Evolutionary conservation across 352 stramenopile genomes (phyloP), one percentile per base, ranked within the genome.

Genomic region (Pythium periplocum): DNA sequence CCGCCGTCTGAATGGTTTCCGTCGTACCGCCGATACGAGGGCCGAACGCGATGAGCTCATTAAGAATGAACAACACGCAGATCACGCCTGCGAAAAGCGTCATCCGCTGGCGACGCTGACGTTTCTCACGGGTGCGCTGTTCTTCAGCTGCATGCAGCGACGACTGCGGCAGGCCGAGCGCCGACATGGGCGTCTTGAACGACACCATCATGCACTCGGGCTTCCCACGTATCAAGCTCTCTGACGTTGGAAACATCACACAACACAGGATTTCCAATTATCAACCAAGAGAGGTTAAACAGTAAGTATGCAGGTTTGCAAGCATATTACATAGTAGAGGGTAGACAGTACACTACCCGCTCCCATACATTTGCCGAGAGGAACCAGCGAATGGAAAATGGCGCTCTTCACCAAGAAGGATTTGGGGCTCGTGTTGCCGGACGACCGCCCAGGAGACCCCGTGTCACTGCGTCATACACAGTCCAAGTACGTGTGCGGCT

Each of bases 371-470:
- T 26, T 26, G 17, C 17, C 17, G 17, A 26, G 17, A 26, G 17
- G 17, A 26, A 26, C 17, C 17, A 26, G 17, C 17, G 17, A 26
- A 26, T 26, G 17, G 17, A 26, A 26, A 34, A 93, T 95, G 85
- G 73, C 81, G 57, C 72, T 89, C 48, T 95, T 95, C 69, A 88
- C 73, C 54, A 95, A 95, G 73, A 93, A 92, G 55, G 85, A 95
- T 64, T 58, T 95, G 39, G 85, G 73, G 39, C 57, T 91, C 9
- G 59, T 93, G 51, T 74, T 95, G 45, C 85, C 83, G 17, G 85
- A 95, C 53, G 80, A 92, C 64, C 73, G 75, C 8, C 78, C 85
- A 0, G 83, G 80, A 3, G 83, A 95, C 48, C 79, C 79, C 1
- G 64, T 91, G 49, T 93, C 85, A 33, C 64, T 95, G 45, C 80